Percentiles rank a stretch among this genome's conserved stretches.
Conservation (phyloP, 108 stramenopile species). For the Aureococcus anophagefferens region DNA sequence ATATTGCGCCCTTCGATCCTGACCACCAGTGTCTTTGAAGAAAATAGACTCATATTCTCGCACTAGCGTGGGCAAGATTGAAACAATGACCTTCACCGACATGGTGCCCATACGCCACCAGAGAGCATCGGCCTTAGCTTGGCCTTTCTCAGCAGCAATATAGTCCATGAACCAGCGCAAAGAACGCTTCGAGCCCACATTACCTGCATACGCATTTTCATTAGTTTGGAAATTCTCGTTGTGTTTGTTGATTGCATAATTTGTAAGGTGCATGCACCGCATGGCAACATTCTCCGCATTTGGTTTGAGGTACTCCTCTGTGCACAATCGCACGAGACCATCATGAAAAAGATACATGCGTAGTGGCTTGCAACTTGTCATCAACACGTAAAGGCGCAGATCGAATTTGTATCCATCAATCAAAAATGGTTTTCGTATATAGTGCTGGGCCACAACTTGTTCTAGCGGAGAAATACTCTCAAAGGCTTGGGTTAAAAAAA, state of each 20-base stretch:
- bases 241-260: conserved; percentile 61
- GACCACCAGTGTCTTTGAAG: too few relatives aligned
- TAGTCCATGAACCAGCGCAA: not conserved
- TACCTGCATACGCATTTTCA: not conserved
- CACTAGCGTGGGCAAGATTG: conserved; percentile 52
- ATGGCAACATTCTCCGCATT: conserved; percentile 47
- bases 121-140: conserved; percentile 23
- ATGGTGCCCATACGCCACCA: conserved; percentile 60
- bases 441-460: conserved; percentile 59
- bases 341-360: conserved; percentile 61
- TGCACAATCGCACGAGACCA: conserved; percentile 56
- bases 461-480: not conserved
- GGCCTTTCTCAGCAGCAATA: conserved; percentile 15
- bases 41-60: conserved; percentile 45
- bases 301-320: conserved; percentile 60
- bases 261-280: conserved; percentile 74
- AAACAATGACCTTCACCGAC: conserved; percentile 51
- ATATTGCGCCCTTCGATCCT: not conserved
- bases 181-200: not conserved
- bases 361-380: conserved; percentile 59
- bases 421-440: conserved; percentile 59
- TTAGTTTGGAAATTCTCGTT: conserved; percentile 27
- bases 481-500: conserved; percentile 41
- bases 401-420: conserved; percentile 78
- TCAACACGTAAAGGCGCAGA: conserved; percentile 64